Percentiles rank a stretch among this genome's conserved stretches.
phyloP scores from a whole-genome alignment of 345 rosid species.

The Acer yangbiense region DNA sequence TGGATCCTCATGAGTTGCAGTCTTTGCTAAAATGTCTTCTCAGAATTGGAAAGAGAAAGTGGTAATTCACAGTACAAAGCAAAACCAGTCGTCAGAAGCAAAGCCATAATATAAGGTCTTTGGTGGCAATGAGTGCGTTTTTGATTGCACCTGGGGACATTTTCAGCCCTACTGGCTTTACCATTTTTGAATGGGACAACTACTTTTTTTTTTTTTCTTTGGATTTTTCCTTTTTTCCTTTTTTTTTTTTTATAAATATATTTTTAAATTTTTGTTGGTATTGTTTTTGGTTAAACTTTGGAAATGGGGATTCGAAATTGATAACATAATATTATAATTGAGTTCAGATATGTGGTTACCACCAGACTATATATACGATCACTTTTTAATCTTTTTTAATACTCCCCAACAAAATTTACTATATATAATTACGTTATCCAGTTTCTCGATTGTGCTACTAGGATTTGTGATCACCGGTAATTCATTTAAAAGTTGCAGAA shows the following conservation, averaged over 20 bases:
- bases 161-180: slow-evolving; percentile 3
- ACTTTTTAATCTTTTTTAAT: not conserved
- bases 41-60: not conserved
- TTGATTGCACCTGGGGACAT: slow-evolving; percentile 11
- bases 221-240: not conserved
- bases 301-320: too few relatives aligned
- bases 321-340: too few relatives aligned
- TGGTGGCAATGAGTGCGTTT: slow-evolving; percentile 26
- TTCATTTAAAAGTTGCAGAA: too few relatives aligned
- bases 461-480: not conserved
- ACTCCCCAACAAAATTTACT: not conserved
- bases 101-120: slow-evolving; percentile 27
- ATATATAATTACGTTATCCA: not conserved
- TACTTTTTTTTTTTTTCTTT: slow-evolving; percentile 7
- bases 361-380: not conserved
- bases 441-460: not conserved
- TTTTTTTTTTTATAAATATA: not conserved
- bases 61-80: slow-evolving; percentile 15
- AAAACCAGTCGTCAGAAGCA: slow-evolving; percentile 15
- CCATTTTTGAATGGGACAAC: slow-evolving; percentile 23
- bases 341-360: too few relatives aligned
- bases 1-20: slow-evolving; percentile 8
- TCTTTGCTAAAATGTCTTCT: slow-evolving; percentile 8
- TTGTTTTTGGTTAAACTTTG: too few relatives aligned
- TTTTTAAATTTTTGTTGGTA: too few relatives aligned